Conservation (phyloP, 129 eudicot species). For the Centaurea solstitialis region DNA sequence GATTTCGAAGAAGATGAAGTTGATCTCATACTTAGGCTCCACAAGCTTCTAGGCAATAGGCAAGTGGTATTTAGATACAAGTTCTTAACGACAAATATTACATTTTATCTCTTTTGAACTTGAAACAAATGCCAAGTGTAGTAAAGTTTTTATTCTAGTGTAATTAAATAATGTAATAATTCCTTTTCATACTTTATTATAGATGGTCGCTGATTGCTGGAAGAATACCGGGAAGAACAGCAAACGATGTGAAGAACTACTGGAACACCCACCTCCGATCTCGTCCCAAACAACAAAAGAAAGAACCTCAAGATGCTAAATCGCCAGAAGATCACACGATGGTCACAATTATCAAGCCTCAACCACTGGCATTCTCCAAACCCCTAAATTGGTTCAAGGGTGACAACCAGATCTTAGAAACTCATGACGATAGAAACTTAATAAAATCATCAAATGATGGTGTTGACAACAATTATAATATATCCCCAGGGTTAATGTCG, state of each 20-base stretch:
- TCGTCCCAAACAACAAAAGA: slow-evolving; percentile 11
- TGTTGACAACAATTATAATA: background rate
- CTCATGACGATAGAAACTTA: background rate
- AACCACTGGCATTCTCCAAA: slow-evolving; percentile 38
- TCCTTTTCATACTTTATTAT: background rate
- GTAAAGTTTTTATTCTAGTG: background rate
- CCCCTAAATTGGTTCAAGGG: background rate
- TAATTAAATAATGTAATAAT: background rate
- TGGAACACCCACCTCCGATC: slow-evolving; percentile 54
- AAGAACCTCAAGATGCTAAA: background rate
- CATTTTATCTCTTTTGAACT: background rate
- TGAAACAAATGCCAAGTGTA: background rate
- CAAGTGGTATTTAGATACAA: background rate
- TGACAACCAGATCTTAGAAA: background rate
- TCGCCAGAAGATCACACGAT: background rate
- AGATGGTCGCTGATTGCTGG: slow-evolving; percentile 76
- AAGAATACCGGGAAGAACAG: slow-evolving; percentile 68
- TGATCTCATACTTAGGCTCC: slow-evolving; percentile 48
- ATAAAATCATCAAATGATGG: background rate
- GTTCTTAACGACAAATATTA: background rate
- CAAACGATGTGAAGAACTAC: slow-evolving; percentile 63
- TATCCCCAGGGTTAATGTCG: background rate
- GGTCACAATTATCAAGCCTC: slow-evolving; percentile 34
- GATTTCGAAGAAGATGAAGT: slow-evolving; percentile 38
- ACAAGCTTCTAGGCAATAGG: slow-evolving; percentile 52